Conservation (phyloP, 345 rosid genomes). For the Geranium rotundifolium region DNA sequence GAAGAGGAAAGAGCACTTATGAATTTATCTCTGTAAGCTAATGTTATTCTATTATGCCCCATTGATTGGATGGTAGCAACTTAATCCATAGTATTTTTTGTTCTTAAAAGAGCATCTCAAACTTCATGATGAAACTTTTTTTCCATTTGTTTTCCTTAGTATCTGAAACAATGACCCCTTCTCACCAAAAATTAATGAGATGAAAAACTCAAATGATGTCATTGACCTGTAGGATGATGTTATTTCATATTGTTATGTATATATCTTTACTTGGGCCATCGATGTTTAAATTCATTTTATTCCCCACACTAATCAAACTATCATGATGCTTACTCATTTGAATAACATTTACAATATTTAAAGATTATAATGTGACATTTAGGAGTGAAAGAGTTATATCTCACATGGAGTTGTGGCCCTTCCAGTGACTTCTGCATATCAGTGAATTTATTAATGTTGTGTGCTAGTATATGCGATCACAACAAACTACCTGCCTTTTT, state of each 20-base stretch:
- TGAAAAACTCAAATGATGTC: neutral
- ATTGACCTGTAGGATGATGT: too few species aligned
- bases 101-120: neutral
- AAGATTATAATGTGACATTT: too few species aligned
- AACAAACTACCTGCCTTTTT: too few species aligned
- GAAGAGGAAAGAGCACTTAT: constrained; percentile 75
- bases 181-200: neutral
- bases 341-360: too few species aligned
- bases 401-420: neutral
- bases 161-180: neutral
- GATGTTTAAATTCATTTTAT: too few species aligned
- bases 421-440: neutral
- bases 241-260: too few species aligned
- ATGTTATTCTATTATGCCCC: neutral
- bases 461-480: too few species aligned
- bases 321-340: too few species aligned
- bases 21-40: constrained; percentile 42
- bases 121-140: neutral
- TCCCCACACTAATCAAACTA: too few species aligned
- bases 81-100: neutral
- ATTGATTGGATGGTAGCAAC: neutral
- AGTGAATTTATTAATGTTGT: neutral
- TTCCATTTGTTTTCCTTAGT: neutral
- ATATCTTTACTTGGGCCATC: too few species aligned
- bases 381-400: too few species aligned